Evolutionary conservation across 805 yeast genomes (phyloP), one percentile per base, ranked within the genome.

Genomic region (Lipomyces chichibuensis): DNA sequence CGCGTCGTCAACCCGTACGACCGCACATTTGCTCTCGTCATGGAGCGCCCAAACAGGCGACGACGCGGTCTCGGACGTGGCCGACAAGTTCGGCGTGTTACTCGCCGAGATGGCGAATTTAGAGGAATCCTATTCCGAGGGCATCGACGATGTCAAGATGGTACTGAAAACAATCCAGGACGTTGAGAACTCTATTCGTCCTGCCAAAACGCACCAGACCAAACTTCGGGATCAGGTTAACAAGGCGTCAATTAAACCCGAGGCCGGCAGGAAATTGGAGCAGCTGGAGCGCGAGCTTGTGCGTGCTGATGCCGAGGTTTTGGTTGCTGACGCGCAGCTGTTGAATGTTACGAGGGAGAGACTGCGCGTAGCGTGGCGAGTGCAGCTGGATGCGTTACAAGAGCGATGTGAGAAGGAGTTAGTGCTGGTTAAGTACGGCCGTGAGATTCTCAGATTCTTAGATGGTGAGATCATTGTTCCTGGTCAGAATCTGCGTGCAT

Each of bases 1-100:
- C 14, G 64, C 65, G 14, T 33, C 29, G 9, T 52, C 67, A 3
- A 65, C 65, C n/a, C 29, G 52, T 6, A 46, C 59, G 13, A 57
- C 70, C 33, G 70, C 67, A 9, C 67, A 55, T 39, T 25, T 58
- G 23, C 52, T 66, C 20, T 87, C 92, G 62, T 78, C 88, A 55
- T 91, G 97, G 97, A 96, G 96, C 83, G 89, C 88, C 76, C 91
- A 85, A 71, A 89, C 90, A 74, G 95, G 90, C 75, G 95, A 91
- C 75, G 94, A 90, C 73, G 92, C 65, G 7, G 71, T 91, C 58
- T 84, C 90, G 57, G 96, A 91, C 79, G 87, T 91, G 75, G 89
- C 96, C 62, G 96, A 91, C 80, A 91, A 91, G 79, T 82, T 91
- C 76, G 96, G 96, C 75, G 95, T 90, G 66, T 82, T 91, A 71